Conservation (phyloP, 2,329 filamentous ascomycete species). For the Aspergillus hortae region DNA sequence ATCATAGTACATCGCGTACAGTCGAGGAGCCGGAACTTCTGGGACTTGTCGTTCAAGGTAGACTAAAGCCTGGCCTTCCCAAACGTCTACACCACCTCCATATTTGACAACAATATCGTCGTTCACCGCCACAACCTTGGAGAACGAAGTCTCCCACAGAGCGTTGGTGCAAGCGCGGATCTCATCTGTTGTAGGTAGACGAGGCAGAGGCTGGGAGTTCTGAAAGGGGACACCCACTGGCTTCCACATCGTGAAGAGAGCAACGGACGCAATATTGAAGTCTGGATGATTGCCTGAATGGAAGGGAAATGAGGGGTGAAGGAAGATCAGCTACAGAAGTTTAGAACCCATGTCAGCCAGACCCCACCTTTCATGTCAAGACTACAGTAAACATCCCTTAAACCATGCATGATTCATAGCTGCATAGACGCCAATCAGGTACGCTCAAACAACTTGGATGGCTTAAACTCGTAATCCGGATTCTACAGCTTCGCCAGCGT, state of each 20-base stretch:
- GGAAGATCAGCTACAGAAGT: not conserved
- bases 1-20: slow-evolving; percentile 29
- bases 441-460: not conserved
- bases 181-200: slow-evolving; percentile 24
- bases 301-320: not conserved
- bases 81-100: slow-evolving; percentile 11
- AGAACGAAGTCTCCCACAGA: slow-evolving; percentile 17
- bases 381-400: too few relatives aligned
- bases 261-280: not conserved
- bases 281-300: not conserved
- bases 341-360: not conserved
- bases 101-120: slow-evolving; percentile 26
- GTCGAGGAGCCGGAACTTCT: slow-evolving; percentile 24
- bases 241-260: slow-evolving; percentile 21
- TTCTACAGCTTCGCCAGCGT: slow-evolving; percentile 30
- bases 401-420: too few relatives aligned
- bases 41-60: slow-evolving; percentile 27
- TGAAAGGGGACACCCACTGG: slow-evolving; percentile 22
- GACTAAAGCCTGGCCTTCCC: slow-evolving; percentile 10
- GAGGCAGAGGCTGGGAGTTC: slow-evolving; percentile 15
- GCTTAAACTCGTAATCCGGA: not conserved
- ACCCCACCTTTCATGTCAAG: not conserved
- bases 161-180: slow-evolving; percentile 25
- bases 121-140: slow-evolving; percentile 24
- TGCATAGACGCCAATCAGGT: not conserved